Percentiles rank a stretch among this genome's conserved stretches.
These are phyloP conservation scores for Sphenostylis stenocarpa DNA, from an alignment of 306 rosid species.

Conservation along the genomic window DNA sequence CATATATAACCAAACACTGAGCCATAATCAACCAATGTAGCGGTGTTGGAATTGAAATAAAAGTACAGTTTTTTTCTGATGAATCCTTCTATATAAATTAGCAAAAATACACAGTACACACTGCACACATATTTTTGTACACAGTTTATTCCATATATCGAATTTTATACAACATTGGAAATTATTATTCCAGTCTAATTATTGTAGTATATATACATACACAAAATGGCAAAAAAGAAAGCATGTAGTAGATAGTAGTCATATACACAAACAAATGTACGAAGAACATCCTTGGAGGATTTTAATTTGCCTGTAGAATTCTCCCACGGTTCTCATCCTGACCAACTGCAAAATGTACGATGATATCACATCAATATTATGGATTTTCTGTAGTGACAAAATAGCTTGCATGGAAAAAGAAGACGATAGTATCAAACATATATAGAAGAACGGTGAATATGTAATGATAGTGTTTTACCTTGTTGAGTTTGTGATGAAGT, in stretches of 20 bases:
- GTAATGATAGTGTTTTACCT: constrained; percentile 40
- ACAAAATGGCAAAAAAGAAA: background rate
- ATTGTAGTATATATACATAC: constrained; percentile 21
- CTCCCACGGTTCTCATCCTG: constrained; percentile 69
- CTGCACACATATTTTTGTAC: background rate
- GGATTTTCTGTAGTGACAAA: constrained; percentile 13
- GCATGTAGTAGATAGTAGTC: background rate
- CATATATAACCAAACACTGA: background rate
- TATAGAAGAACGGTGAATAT: background rate
- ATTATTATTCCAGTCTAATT: constrained; percentile 24
- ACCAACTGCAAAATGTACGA: constrained; percentile 52
- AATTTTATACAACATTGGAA: constrained; percentile 34
- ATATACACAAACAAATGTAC: constrained; percentile 15
- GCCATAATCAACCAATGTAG: background rate
- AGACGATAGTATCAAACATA: background rate
- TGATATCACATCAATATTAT: constrained; percentile 12
- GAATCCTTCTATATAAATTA: background rate
- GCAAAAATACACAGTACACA: background rate
- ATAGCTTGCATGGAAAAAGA: background rate
- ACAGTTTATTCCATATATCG: constrained; percentile 22
- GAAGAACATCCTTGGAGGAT: background rate
- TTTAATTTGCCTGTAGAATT: constrained; percentile 70
- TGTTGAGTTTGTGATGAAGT: constrained; percentile 43
- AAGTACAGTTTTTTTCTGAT: background rate
- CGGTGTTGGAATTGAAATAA: background rate